phyloP scores from a whole-genome alignment of 164 flowering plant species.

The Protea cynaroides region DNA sequence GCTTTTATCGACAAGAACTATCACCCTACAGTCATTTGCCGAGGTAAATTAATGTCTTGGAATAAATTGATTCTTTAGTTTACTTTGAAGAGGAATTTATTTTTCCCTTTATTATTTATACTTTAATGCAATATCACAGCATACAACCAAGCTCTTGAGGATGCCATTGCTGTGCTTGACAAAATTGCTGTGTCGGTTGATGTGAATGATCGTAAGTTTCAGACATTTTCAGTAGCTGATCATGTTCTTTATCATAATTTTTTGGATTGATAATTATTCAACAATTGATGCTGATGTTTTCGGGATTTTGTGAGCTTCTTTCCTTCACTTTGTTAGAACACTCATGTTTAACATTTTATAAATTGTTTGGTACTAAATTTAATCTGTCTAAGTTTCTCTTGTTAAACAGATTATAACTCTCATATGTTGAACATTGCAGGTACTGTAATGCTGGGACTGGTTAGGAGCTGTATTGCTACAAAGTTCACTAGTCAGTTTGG shows the following conservation, averaged over 20 bases:
- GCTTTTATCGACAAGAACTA: constrained; percentile 79
- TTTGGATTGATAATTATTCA: no score
- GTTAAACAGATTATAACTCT: no score
- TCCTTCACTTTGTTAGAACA: no score
- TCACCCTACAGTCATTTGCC: constrained; percentile 91
- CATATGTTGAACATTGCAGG: constrained; percentile 34
- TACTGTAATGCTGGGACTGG: constrained; percentile 60
- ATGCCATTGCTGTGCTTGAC: constrained; percentile 84
- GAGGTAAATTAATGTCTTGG: constrained; percentile 41
- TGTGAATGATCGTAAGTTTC: constrained; percentile 69
- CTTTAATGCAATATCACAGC: constrained; percentile 35
- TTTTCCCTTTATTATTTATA: background rate
- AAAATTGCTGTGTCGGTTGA: constrained; percentile 81
- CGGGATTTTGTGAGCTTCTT: no score
- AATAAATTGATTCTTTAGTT: background rate
- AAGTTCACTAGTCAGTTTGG: constrained; percentile 96
- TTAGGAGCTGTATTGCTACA: constrained; percentile 89
- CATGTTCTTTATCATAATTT: background rate
- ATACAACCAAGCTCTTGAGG: constrained; percentile 85
- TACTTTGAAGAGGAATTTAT: background rate
- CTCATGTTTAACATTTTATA: no score
- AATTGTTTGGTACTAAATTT: no score
- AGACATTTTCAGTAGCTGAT: background rate
- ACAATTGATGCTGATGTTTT: background rate
- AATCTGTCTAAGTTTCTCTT: no score